A percentile compares a stretch with the other conserved stretches of the same genome.
These are phyloP conservation scores for Harrya chromipes DNA, from an alignment of 768 basidiomycete species.

Conservation along the genomic window DNA sequence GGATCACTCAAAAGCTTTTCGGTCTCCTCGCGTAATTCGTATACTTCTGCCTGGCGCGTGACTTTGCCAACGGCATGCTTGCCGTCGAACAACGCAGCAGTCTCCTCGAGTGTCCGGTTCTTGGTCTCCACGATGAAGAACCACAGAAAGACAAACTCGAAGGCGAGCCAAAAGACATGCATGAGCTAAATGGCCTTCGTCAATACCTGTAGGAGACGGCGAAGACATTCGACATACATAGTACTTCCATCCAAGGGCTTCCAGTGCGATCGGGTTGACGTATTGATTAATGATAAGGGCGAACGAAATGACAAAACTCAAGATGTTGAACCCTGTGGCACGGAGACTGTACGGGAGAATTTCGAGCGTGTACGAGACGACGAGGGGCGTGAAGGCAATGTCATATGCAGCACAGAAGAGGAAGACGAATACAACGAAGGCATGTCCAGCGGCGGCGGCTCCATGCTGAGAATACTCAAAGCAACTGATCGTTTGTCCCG, in stretches of 20 bases:
- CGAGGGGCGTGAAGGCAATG: conserved; percentile 81
- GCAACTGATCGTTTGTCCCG: conserved; percentile 64
- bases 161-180: conserved; percentile 67
- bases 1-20: conserved; percentile 20
- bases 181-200: conserved; percentile 42
- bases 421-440: conserved; percentile 83
- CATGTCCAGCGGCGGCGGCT: conserved; percentile 49
- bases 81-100: conserved; percentile 78
- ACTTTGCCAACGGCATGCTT: conserved; percentile 46
- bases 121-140: conserved; percentile 72
- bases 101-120: conserved; percentile 74
- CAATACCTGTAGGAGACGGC: not conserved
- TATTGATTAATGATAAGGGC: conserved; percentile 90
- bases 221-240: conserved; percentile 42
- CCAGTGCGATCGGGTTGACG: conserved; percentile 77
- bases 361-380: conserved; percentile 85
- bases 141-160: conserved; percentile 64
- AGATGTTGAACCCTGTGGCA: conserved; percentile 82
- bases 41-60: conserved; percentile 21
- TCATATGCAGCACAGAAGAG: conserved; percentile 78
- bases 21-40: conserved; percentile 15
- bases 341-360: conserved; percentile 81
- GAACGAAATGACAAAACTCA: conserved; percentile 74
- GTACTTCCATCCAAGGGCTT: conserved; percentile 68
- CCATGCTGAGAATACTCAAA: conserved; percentile 49